Base-by-base conservation (phyloP, 1,284 basidiomycete genomes). In the Austropuccinia psidii region DNA sequence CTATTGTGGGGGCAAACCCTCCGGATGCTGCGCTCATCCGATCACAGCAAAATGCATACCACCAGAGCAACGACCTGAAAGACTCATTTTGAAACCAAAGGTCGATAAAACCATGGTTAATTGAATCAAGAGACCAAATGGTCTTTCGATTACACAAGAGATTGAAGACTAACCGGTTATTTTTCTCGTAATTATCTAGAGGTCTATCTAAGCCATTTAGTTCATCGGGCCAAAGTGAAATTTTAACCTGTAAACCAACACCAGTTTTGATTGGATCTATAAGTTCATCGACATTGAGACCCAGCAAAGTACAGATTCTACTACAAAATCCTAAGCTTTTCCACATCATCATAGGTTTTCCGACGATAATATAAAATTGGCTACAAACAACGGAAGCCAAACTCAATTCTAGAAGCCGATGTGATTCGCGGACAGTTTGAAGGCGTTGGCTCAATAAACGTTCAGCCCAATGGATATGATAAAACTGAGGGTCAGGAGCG, bases 31-130 rank as follows among this genome's bases (percentile, higher is more conserved):
- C 50, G 21, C 70, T 65, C 35, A 73, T 62, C 39, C 62, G 64
- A 13, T 73, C 70, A 39, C 70, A 73, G 41, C 70, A 73, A 21
- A 64, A 73, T 31, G 65, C 39, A 55, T 73, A 73, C 70, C 70
- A 73, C 70, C 70, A 73, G 21, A 73, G 29, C 4, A 73, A 4
- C n/a, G 58, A 57, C n/a, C 70, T 73, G 47, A 39, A 19, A 8
- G n/a, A 55, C 21, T 9, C 52, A 55, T 24, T 4, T 4, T 35
- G 21, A 31, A 17, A 29, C 35, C 21, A 39, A 60, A 19, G n/a
- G n/a, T n/a, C n/a, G n/a, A n/a, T n/a, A n/a, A n/a, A n/a, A n/a
- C n/a, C n/a, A n/a, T n/a, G n/a, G n/a, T n/a, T n/a, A n/a, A n/a
- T n/a, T n/a, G n/a, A n/a, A n/a, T n/a, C n/a, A n/a, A n/a, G n/a